Evolutionary conservation across 192 early-diverging fungal genomes (phyloP).

Genomic region (Mycoemilia scoparia): DNA sequence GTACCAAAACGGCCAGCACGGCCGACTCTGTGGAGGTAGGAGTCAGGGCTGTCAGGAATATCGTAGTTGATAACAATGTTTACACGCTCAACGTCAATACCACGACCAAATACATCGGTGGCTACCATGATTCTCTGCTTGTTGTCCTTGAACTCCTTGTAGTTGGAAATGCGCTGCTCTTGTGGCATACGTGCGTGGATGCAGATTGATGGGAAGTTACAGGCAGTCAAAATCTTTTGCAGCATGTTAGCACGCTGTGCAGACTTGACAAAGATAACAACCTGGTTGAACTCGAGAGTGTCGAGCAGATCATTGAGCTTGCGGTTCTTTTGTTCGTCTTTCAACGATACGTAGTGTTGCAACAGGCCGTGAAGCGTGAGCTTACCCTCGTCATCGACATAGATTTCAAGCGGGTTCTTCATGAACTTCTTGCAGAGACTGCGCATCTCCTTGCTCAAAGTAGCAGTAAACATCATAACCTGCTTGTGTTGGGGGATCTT

Average conservation of each 20-base stretch:
- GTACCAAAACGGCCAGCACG: conserved; percentile 99
- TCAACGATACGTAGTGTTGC: conserved; percentile 80
- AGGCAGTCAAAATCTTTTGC: conserved; percentile 68
- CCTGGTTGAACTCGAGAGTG: conserved; percentile 94
- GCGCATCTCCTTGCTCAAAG: conserved; percentile 80
- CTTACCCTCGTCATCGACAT: conserved; percentile 95
- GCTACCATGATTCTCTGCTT: conserved; percentile 89
- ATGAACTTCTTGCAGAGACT: conserved; percentile 95
- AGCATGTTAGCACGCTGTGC: conserved; percentile 72
- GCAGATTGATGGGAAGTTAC: conserved; percentile 85
- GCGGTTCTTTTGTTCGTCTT: conserved; percentile 77
- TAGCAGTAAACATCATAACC: conserved; percentile 98
- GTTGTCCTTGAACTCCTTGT: conserved; percentile 92
- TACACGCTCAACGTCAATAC: conserved; percentile 95
- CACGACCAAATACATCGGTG: conserved; percentile 94
- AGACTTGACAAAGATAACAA: conserved; percentile 89
- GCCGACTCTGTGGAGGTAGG: conserved; percentile 91
- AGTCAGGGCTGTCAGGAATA: conserved; percentile 75
- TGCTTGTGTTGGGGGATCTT: conserved; percentile 92
- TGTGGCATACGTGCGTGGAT: conserved; percentile 86
- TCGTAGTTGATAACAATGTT: conserved; percentile 99
- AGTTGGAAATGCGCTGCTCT: conserved; percentile 78
- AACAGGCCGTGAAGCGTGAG: conserved; percentile 92
- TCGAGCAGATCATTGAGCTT: conserved; percentile 87
- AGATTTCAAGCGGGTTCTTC: conserved; percentile 93